A percentile compares a stretch with the other conserved stretches of the same genome.
Conservation (phyloP, 2,329 filamentous ascomycete species). For the Colletotrichum spinosum region DNA sequence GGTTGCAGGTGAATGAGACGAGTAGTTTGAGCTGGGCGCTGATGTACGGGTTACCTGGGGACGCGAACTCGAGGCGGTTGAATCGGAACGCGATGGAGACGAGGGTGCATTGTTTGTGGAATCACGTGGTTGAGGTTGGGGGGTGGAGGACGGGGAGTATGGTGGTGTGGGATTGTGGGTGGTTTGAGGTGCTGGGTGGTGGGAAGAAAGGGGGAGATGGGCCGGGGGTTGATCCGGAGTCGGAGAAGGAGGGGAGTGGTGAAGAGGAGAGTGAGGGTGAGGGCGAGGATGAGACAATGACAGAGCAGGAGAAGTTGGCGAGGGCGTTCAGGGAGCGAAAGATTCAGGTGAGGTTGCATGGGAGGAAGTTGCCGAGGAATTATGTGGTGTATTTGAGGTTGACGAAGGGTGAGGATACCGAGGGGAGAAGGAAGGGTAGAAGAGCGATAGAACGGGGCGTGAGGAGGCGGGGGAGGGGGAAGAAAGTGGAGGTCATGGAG, state of each 20-base stretch:
- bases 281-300: conserved; percentile 37
- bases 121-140: conserved; percentile 70
- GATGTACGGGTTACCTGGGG: conserved; percentile 72
- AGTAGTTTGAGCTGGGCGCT: conserved; percentile 75
- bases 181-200: conserved; percentile 63
- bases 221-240: conserved; percentile 45
- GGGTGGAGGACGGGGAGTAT: conserved; percentile 66
- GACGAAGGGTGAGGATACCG: conserved; percentile 55
- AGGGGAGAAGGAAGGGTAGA: conserved; percentile 41
- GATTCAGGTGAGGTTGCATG: conserved; percentile 67
- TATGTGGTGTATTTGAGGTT: conserved; percentile 68
- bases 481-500: neutral
- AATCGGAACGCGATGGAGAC: conserved; percentile 73
- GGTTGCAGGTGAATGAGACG: conserved; percentile 75
- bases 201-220: conserved; percentile 47
- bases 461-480: neutral
- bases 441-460: conserved; percentile 36
- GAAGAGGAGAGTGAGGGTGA: conserved; percentile 41
- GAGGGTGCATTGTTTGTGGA: conserved; percentile 71
- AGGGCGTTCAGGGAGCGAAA: conserved; percentile 65
- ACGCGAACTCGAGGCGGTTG: conserved; percentile 64
- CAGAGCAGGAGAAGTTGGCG: conserved; percentile 61
- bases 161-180: conserved; percentile 72
- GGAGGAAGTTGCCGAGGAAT: conserved; percentile 61
- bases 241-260: conserved; percentile 18